Percentiles rank a stretch among this genome's conserved stretches.
Conservation (phyloP, 768 basidiomycete genomes). For the Cubamyces lactineus region DNA sequence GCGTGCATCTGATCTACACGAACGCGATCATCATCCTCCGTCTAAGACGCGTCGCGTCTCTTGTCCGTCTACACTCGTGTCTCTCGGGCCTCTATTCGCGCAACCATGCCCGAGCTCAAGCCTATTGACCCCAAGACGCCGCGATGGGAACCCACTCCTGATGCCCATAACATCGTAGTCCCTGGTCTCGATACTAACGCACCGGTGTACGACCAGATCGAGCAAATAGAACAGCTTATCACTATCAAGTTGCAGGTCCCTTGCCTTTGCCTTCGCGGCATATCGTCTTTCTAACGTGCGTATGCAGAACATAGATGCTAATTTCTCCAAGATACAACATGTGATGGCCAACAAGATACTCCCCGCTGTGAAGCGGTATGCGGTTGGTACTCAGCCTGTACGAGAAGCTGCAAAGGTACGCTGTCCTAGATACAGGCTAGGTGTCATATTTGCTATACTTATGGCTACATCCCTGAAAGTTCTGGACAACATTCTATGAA, state of each 20-base stretch:
- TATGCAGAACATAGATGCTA: slow-evolving; percentile 84
- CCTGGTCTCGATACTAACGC: slow-evolving; percentile 75
- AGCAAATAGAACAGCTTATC: slow-evolving; percentile 95
- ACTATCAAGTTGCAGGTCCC: slow-evolving; percentile 86
- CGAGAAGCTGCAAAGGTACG: slow-evolving; percentile 88
- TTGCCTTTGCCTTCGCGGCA: neutral
- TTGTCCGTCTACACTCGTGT: neutral
- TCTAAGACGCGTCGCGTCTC: slow-evolving; percentile 18
- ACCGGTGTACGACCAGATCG: slow-evolving; percentile 79
- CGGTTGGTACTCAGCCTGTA: slow-evolving; percentile 84
- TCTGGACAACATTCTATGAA: slow-evolving; percentile 97
- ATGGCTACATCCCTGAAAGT: slow-evolving; percentile 49
- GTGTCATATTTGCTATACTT: no score
- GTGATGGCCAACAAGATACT: slow-evolving; percentile 78
- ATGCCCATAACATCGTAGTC: slow-evolving; percentile 66
- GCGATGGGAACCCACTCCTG: slow-evolving; percentile 66
- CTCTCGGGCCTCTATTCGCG: neutral
- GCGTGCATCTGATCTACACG: slow-evolving; percentile 2
- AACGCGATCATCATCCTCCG: slow-evolving; percentile 10
- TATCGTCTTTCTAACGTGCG: neutral
- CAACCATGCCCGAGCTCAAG: slow-evolving; percentile 35
- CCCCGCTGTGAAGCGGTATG: slow-evolving; percentile 89
- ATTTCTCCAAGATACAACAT: slow-evolving; percentile 89
- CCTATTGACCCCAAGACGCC: slow-evolving; percentile 63
- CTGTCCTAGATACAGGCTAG: neutral